Percentiles rank a stretch among this genome's conserved stretches.
These are phyloP conservation scores for Auriscalpium orientale DNA, from an alignment of 768 basidiomycete species.

Conservation along the genomic window DNA sequence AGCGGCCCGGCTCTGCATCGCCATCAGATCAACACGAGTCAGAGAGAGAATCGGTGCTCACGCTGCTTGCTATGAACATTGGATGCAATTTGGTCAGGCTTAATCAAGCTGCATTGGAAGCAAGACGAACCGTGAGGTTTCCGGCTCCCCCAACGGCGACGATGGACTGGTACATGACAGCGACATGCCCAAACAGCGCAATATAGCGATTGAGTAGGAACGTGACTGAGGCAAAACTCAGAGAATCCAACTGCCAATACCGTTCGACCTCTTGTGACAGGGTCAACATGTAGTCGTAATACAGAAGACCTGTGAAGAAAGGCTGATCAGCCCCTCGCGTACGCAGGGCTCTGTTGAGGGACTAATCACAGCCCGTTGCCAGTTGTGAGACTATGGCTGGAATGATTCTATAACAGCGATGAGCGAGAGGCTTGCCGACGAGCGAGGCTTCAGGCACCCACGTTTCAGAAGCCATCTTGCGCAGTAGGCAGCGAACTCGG, in stretches of 20 bases:
- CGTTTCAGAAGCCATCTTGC: no score
- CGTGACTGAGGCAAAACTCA: constrained; percentile 10
- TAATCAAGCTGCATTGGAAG: neutral
- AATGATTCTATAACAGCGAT: no score
- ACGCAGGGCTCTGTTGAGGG: no score
- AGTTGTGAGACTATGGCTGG: no score
- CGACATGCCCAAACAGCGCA: constrained; percentile 15
- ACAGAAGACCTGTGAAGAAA: constrained; percentile 19
- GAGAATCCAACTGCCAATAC: constrained; percentile 29
- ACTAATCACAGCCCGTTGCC: no score
- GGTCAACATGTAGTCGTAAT: constrained; percentile 42
- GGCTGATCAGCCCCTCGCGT: no score
- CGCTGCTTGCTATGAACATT: neutral
- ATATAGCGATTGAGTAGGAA: constrained; percentile 19
- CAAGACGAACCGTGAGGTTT: neutral
- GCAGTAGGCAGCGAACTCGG: no score
- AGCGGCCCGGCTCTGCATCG: neutral
- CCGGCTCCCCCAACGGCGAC: neutral
- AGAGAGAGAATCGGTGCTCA: neutral
- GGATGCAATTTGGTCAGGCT: neutral
- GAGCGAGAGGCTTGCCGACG: no score
- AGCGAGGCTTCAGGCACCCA: no score
- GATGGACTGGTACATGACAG: constrained; percentile 8
- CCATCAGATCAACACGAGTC: neutral
- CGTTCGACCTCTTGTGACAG: constrained; percentile 33